Evolutionary conservation across 2,329 filamentous ascomycete species (phyloP).

Genomic region (Paraphaeosphaeria minitans): DNA sequence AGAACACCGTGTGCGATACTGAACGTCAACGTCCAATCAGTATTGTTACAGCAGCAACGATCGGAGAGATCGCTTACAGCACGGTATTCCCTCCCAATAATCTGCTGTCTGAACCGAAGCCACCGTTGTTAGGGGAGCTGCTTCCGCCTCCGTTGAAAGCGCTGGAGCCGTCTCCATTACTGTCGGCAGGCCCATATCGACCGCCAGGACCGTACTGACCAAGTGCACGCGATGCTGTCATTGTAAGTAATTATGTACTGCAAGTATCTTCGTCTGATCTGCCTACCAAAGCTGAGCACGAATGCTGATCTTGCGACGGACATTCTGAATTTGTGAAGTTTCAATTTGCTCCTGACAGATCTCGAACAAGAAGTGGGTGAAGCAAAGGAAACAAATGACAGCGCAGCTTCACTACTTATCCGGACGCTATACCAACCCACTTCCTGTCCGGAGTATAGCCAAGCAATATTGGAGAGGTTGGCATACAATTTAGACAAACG

Average conservation of each 20-base stretch:
- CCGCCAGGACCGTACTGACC: conserved; percentile 20
- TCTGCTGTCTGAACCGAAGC: conserved; percentile 3
- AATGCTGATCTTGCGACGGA: conserved; percentile 4
- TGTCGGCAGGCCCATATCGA: conserved; percentile 16
- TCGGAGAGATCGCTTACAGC: background rate
- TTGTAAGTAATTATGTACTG: conserved; percentile 6
- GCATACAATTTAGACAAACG: conserved; percentile 9
- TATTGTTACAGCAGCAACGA: background rate
- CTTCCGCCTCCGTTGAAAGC: conserved; percentile 9
- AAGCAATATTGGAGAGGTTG: conserved; percentile 9
- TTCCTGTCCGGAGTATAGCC: conserved; percentile 8
- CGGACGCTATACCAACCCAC: background rate
- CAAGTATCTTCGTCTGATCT: background rate
- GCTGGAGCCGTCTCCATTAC: conserved; percentile 2
- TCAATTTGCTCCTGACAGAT: background rate
- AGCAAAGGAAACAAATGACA: background rate
- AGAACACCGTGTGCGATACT: conserved; percentile 43
- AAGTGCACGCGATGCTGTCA: conserved; percentile 16
- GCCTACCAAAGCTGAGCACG: conserved; percentile 16
- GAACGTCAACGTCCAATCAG: conserved; percentile 22
- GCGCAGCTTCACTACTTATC: conserved; percentile 14
- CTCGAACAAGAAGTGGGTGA: background rate
- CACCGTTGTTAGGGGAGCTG: conserved; percentile 7
- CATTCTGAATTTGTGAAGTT: conserved; percentile 6
- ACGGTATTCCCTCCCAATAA: conserved; percentile 5